A percentile compares a stretch with the other conserved stretches of the same genome.
phyloP scores from a whole-genome alignment of 1,139 yeast genomes.

The Saccharomycopsis crataegensis region DNA sequence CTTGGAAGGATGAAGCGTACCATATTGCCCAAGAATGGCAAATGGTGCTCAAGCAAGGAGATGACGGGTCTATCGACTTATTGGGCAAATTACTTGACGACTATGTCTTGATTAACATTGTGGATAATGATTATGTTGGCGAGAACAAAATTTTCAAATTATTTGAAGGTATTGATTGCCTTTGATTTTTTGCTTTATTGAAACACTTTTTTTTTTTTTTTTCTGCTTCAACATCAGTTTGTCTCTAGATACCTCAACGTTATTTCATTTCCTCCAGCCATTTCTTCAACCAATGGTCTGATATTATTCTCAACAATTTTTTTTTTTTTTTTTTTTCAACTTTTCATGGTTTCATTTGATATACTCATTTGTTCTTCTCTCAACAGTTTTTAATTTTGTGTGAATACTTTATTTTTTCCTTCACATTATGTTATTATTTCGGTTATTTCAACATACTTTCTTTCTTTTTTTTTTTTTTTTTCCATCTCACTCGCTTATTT shows the following conservation, averaged over 20 bases:
- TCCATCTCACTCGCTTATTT: no score
- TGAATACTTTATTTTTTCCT: no score
- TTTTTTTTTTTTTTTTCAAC: no score
- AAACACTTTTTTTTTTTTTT: neutral
- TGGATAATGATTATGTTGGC: conserved; percentile 69
- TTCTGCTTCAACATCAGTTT: neutral
- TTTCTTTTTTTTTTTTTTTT: no score
- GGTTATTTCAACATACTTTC: no score
- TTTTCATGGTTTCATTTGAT: no score
- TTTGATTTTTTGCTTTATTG: neutral
- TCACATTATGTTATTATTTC: no score
- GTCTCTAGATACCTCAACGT: no score
- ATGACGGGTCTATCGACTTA: conserved; percentile 32
- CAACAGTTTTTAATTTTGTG: no score
- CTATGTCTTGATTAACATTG: conserved; percentile 78
- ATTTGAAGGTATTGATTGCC: conserved; percentile 5
- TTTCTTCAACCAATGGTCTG: no score
- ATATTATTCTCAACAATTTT: no score
- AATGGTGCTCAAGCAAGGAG: conserved; percentile 37
- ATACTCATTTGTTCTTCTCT: no score
- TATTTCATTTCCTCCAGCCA: neutral
- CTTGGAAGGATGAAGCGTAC: conserved; percentile 97
- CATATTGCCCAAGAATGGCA: conserved; percentile 80
- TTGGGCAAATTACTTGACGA: conserved; percentile 46
- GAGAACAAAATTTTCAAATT: conserved; percentile 16